Evolutionary conservation across 139 green algal genomes (phyloP).

Genomic region (Tetratostichococcus sp.): DNA sequence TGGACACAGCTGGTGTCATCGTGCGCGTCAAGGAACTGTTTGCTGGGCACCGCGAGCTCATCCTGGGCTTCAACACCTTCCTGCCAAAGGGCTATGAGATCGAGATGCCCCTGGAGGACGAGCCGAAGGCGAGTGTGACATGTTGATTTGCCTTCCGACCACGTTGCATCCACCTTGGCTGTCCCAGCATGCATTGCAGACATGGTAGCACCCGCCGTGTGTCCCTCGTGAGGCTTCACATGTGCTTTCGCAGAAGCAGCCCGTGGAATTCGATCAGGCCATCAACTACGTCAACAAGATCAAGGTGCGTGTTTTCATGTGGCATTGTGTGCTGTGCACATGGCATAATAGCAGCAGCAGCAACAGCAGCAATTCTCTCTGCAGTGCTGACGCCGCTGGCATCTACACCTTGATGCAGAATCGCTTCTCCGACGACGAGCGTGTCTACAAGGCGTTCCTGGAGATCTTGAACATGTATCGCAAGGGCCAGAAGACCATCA

Average conservation of each 20-base stretch:
- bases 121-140: conserved; percentile 32
- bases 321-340: too few species aligned
- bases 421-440: conserved; percentile 87
- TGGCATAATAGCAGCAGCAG: not conserved
- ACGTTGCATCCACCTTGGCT: not conserved
- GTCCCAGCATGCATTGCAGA: too few species aligned
- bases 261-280: conserved; percentile 98
- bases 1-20: conserved; percentile 96
- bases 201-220: not conserved
- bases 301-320: conserved; percentile 79
- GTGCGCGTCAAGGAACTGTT: conserved; percentile 93
- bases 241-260: conserved; percentile 43
- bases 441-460: conserved; percentile 98
- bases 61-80: conserved; percentile 99
- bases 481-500: conserved; percentile 96
- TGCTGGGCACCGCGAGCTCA: conserved; percentile 88
- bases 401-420: conserved; percentile 48
- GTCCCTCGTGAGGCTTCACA: not conserved
- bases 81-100: conserved; percentile 89
- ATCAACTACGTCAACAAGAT: conserved; percentile 99
- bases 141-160: not conserved
- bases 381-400: too few species aligned
- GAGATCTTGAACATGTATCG: conserved; percentile 99
- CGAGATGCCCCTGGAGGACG: conserved; percentile 44
- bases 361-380: not conserved